Evolutionary conservation across 2,329 filamentous ascomycete species (phyloP), one percentile per base, ranked within the genome.

Genomic region (Pseudophaeomoniella oleicola): DNA sequence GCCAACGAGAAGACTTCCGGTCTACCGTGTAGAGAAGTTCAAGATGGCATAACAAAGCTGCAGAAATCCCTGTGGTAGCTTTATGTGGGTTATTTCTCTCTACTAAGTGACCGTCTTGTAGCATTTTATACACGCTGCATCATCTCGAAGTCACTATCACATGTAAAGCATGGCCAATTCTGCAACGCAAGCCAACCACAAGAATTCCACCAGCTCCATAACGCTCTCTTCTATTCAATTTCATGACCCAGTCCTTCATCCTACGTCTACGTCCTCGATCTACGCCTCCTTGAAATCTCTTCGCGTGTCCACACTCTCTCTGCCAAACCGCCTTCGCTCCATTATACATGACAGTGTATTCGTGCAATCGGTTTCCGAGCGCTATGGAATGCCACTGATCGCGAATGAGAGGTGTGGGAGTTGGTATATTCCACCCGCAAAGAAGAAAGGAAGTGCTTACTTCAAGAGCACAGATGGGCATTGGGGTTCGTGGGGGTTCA

Each of bases 391-490:
- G 2, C 85, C 86, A 0, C 64, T 96, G 2, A 66, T 96, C 11
- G 86, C 88, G 18, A 98, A 98, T 53, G 87, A 96, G 63, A 73
- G 90, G 41, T 96, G 90, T 55, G 90, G 90, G 1, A 88, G 83
- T 58, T 98, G 90, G 90, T 96, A 96, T 55, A 81, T 96, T 16
- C 59, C 62, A 2, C 44, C 36, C 6, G 6, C 27, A 13, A 4
- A 29, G 27, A 37, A 19, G 16, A 14, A 5, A 1, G 81, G 73
- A 19, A 86, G 81, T 45, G 83, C 81, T 19, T 98, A 96, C 59
- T 98, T 96, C 62, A 98, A 98, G 67, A 93, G 84, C 59, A 98
- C 90, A 2, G 90, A 98, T 60, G 90, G 90, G 1, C 90, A 98
- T 56, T 76, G 78, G 36, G 78, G 83, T 5, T 78, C 92, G 51